These are phyloP conservation scores for Amanita pallidorosea DNA, from an alignment of 768 basidiomycete species.

Conservation along the genomic window DNA sequence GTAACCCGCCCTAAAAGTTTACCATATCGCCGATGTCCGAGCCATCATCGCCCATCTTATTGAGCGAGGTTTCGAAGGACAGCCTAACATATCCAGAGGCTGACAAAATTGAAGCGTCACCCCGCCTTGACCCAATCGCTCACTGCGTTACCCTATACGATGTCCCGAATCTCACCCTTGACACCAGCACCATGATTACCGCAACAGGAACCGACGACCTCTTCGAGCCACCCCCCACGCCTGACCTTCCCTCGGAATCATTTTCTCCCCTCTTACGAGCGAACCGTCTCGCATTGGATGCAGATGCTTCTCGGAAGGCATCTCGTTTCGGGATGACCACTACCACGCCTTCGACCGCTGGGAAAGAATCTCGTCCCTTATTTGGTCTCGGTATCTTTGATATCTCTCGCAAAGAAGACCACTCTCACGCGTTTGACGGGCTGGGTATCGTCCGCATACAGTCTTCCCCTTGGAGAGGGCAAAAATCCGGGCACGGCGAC, in stretches of 20 bases:
- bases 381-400: neutral
- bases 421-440: neutral
- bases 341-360: neutral
- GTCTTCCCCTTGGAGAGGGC: neutral
- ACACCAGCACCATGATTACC: neutral
- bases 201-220: neutral
- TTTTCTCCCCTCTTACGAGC: neutral
- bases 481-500: neutral
- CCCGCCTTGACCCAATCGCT: neutral
- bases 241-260: neutral
- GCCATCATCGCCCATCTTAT: neutral
- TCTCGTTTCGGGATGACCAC: neutral
- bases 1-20: neutral
- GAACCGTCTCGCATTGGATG: neutral
- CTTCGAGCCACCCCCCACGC: neutral
- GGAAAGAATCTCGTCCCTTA: neutral
- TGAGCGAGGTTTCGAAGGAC: neutral
- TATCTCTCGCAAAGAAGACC: neutral
- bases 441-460: constrained; percentile 3
- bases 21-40: neutral
- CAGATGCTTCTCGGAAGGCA: neutral
- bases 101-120: neutral
- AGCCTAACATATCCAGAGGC: neutral
- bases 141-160: neutral
- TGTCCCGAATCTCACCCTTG: neutral